Conservation (phyloP, 345 rosid species). For the Mallotus nudiflorus region DNA sequence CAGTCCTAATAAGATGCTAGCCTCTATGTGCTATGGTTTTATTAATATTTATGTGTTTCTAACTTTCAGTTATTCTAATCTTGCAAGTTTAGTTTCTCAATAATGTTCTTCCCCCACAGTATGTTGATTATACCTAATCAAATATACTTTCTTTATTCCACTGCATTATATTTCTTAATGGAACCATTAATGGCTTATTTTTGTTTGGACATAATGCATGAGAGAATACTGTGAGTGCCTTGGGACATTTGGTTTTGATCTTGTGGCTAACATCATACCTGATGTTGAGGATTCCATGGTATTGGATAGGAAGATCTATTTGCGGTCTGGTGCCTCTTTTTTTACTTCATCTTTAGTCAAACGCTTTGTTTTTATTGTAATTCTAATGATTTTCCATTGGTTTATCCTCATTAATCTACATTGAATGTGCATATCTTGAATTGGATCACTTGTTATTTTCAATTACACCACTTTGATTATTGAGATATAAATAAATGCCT, state of each 20-base stretch:
- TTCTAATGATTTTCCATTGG: too few relatives aligned
- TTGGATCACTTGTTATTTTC: too few relatives aligned
- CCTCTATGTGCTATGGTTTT: neutral
- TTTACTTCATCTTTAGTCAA: too few relatives aligned
- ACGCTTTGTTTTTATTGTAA: too few relatives aligned
- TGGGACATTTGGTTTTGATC: conserved; percentile 82
- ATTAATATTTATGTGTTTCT: conserved; percentile 6
- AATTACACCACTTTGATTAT: too few relatives aligned
- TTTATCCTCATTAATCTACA: too few relatives aligned
- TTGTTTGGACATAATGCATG: conserved; percentile 45
- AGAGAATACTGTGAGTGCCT: conserved; percentile 82
- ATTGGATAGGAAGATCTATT: too few relatives aligned
- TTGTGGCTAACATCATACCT: too few relatives aligned
- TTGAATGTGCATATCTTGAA: too few relatives aligned
- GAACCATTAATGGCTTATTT: conserved; percentile 5
- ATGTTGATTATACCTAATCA: conserved; percentile 35
- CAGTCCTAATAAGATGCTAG: neutral
- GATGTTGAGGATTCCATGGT: too few relatives aligned
- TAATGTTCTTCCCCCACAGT: conserved; percentile 97
- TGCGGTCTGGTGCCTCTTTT: too few relatives aligned
- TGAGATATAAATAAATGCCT: too few relatives aligned
- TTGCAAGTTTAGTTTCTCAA: conserved; percentile 99
- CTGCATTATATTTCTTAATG: neutral
- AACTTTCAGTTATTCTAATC: conserved; percentile 24
- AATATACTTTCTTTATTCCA: conserved; percentile 3